A percentile compares a stretch with the other conserved stretches of the same genome.
These are phyloP conservation scores for Suillus clintonianus DNA, from an alignment of 768 basidiomycete genomes.

Conservation along the genomic window DNA sequence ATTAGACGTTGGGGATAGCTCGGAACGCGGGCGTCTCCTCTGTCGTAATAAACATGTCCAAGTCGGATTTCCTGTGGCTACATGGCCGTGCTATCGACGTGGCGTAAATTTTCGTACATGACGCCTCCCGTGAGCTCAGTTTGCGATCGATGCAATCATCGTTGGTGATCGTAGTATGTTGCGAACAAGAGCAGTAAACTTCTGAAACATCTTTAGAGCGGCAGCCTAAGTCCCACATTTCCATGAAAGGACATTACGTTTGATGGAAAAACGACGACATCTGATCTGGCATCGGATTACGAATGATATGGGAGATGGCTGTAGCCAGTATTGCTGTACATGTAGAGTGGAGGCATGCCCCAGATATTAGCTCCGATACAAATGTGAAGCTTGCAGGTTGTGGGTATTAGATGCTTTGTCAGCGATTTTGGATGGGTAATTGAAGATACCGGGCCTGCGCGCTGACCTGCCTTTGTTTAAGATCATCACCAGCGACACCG, in stretches of 20 bases:
- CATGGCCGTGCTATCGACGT: neutral
- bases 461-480: neutral
- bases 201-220: neutral
- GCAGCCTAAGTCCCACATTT: neutral
- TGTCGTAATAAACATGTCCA: no score
- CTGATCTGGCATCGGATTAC: neutral
- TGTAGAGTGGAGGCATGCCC: neutral
- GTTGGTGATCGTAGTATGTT: neutral
- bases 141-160: neutral
- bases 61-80: neutral
- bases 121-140: neutral
- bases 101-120: neutral
- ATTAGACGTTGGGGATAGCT: neutral
- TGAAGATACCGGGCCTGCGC: neutral
- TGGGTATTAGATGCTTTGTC: neutral
- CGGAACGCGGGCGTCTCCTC: neutral
- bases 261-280: neutral
- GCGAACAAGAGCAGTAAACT: neutral
- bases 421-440: neutral
- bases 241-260: neutral
- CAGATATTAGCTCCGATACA: neutral
- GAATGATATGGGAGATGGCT: neutral
- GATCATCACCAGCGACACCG: conserved; percentile 1
- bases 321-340: neutral
- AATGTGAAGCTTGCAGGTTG: no score